These are phyloP conservation scores for Scutellaria galericulata DNA, from an alignment of 257 asterid genomes.

Conservation along the genomic window DNA sequence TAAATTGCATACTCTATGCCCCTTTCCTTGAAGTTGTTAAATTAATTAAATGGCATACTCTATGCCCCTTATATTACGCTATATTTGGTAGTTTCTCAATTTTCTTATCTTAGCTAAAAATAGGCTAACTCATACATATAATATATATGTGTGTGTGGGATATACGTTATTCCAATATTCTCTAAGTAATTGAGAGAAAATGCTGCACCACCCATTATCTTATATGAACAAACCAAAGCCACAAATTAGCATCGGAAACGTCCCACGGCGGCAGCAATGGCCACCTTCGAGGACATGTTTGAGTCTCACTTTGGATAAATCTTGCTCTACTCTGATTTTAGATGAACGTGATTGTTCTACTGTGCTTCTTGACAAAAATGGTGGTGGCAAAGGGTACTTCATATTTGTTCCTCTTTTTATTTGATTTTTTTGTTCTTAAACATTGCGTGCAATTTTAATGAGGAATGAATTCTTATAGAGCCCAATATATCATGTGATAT, in stretches of 20 bases:
- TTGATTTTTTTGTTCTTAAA: no score
- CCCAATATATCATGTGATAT: no score
- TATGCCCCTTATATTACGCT: no score
- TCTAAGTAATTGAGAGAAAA: background rate
- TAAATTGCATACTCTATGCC: no score
- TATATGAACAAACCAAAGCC: background rate
- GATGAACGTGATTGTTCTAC: background rate
- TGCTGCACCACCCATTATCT: background rate
- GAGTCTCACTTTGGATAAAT: background rate
- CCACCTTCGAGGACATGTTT: background rate
- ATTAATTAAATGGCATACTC: no score
- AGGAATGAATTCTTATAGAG: no score
- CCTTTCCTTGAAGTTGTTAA: no score
- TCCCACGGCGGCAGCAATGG: background rate
- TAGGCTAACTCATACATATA: no score
- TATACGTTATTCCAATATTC: background rate
- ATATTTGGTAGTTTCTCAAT: no score
- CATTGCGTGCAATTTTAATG: no score
- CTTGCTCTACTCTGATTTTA: background rate
- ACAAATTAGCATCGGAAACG: background rate
- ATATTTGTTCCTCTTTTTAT: background rate
- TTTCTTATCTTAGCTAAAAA: no score
- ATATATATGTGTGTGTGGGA: no score
- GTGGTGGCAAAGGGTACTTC: background rate
- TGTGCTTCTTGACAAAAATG: background rate